phyloP scores from a whole-genome alignment of 2,329 filamentous ascomycete species.

The Meredithiella fracta region DNA sequence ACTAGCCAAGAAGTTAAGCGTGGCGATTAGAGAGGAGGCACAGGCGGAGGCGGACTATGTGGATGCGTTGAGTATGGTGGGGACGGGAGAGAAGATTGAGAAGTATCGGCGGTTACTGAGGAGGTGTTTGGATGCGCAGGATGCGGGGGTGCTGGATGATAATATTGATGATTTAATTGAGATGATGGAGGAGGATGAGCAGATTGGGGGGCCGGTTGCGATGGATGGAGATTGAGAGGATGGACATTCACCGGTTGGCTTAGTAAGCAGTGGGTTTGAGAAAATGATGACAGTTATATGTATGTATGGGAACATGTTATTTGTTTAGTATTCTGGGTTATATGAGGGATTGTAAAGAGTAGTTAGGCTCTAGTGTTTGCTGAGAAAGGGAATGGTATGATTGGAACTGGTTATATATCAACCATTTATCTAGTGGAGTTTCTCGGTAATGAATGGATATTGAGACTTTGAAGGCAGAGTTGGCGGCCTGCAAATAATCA shows the following conservation, averaged over 20 bases:
- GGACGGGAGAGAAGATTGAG: slow-evolving; percentile 55
- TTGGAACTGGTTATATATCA: no score
- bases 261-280: background rate
- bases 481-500: no score
- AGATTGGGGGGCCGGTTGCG: slow-evolving; percentile 26
- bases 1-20: slow-evolving; percentile 40
- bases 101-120: slow-evolving; percentile 55
- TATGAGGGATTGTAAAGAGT: no score
- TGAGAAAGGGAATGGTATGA: no score
- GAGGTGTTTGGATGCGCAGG: slow-evolving; percentile 49
- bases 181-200: slow-evolving; percentile 46
- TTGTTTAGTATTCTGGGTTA: no score
- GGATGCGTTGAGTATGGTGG: slow-evolving; percentile 49
- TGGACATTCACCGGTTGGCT: slow-evolving; percentile 16
- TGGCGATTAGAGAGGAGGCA: slow-evolving; percentile 42
- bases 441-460: no score
- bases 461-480: no score
- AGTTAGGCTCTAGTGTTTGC: no score
- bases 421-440: background rate
- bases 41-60: slow-evolving; percentile 51
- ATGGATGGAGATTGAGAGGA: slow-evolving; percentile 17
- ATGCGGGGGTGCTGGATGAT: slow-evolving; percentile 50
- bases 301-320: no score
- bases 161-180: slow-evolving; percentile 44
- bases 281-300: no score